A percentile compares a stretch with the other conserved stretches of the same genome.
Conservation (phyloP, 305 asterid species). For the Fraxinus velutina region DNA sequence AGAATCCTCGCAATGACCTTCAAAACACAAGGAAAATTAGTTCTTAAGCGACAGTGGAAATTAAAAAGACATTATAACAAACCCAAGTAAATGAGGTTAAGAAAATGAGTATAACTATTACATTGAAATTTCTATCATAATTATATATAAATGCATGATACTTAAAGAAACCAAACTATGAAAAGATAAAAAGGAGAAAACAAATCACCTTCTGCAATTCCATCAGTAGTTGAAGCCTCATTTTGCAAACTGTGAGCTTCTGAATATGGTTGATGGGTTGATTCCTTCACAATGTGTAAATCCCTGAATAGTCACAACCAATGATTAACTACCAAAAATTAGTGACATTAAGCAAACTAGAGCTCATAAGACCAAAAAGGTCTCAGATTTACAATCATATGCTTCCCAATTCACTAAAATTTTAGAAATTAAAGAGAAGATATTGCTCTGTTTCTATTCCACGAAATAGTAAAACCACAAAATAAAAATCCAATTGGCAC, state of each 20-base stretch:
- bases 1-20: conserved; percentile 30
- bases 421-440: background rate
- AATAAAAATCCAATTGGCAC: background rate
- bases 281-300: conserved; percentile 17
- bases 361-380: background rate
- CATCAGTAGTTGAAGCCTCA: conserved; percentile 27
- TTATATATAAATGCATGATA: background rate
- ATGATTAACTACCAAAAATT: conserved; percentile 10
- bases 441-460: background rate
- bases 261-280: conserved; percentile 21
- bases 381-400: conserved; percentile 8
- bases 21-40: conserved; percentile 21
- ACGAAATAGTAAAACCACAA: background rate
- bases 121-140: background rate
- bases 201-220: conserved; percentile 32
- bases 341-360: background rate
- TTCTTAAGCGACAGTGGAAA: background rate
- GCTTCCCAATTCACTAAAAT: background rate
- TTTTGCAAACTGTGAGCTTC: conserved; percentile 21
- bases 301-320: conserved; percentile 36
- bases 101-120: background rate
- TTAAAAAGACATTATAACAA: background rate
- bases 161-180: background rate
- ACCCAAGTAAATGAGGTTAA: conserved; percentile 7
- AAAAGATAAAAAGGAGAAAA: background rate